These are phyloP conservation scores for Tetrahymena elliotti DNA, from an alignment of 73 alveolate species.

Conservation along the genomic window DNA sequence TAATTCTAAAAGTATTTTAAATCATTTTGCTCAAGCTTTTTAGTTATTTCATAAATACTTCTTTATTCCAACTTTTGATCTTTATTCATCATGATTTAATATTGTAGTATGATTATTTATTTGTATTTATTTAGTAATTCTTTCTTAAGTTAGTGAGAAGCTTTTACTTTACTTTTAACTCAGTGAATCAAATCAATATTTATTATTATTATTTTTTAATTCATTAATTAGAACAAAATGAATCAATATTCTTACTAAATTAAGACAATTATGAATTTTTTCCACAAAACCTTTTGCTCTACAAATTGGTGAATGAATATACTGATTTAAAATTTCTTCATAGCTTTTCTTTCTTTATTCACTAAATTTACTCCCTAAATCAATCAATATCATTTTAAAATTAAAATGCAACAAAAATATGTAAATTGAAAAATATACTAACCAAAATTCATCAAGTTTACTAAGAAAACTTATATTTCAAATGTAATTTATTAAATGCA, in stretches of 20 bases:
- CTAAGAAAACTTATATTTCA: too few species aligned
- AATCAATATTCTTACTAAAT: background rate
- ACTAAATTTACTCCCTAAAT: background rate
- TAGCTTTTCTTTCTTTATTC: background rate
- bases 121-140: background rate
- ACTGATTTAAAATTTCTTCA: background rate
- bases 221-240: background rate
- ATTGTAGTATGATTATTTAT: background rate
- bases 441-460: too few species aligned
- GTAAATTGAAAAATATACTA: too few species aligned
- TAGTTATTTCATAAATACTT: background rate
- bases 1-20: background rate
- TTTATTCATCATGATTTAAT: background rate
- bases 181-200: background rate
- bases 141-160: background rate
- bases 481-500: too few species aligned
- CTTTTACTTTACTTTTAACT: background rate
- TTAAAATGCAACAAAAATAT: too few species aligned
- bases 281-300: background rate
- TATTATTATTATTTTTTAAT: too few species aligned
- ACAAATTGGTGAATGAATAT: background rate
- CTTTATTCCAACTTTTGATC: background rate
- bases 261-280: too few species aligned
- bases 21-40: background rate
- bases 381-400: background rate